phyloP scores from a whole-genome alignment of 2,329 filamentous ascomycete species.

The Furcasterigmium sp. region DNA sequence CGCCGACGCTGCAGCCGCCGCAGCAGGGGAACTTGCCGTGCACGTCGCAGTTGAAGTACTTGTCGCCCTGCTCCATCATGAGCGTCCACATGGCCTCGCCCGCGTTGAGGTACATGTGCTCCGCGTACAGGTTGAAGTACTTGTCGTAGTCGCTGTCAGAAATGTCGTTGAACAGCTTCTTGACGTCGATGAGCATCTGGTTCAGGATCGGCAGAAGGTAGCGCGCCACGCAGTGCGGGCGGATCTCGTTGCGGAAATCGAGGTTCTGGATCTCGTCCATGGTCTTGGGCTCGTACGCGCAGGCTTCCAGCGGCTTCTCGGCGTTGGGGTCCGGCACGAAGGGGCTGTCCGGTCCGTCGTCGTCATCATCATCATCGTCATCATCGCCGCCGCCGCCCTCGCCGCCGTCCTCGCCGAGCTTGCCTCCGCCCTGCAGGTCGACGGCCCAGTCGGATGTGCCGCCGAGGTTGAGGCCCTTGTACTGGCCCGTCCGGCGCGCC shows the following conservation, averaged over 20 bases:
- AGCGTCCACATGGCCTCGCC: neutral
- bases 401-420: neutral
- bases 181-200: slow-evolving; percentile 1
- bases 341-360: neutral
- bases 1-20: neutral
- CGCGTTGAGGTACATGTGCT: slow-evolving; percentile 3
- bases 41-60: slow-evolving; percentile 6
- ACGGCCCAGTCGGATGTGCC: slow-evolving; percentile 24
- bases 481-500: slow-evolving; percentile 12
- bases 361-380: neutral
- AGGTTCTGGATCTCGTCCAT: slow-evolving; percentile 7
- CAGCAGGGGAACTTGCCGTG: slow-evolving; percentile 3
- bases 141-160: slow-evolving; percentile 4
- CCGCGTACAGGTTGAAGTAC: slow-evolving; percentile 7
- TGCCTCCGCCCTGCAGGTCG: slow-evolving; percentile 9
- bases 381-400: neutral
- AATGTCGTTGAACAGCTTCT: slow-evolving; percentile 5
- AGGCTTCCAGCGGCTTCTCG: slow-evolving; percentile 1
- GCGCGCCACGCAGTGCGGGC: slow-evolving; percentile 4
- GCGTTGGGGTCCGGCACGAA: slow-evolving; percentile 4
- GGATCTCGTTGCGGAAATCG: slow-evolving; percentile 4
- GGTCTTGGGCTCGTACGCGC: slow-evolving; percentile 1
- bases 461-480: slow-evolving; percentile 19
- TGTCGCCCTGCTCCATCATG: slow-evolving; percentile 3
- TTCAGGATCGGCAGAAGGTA: slow-evolving; percentile 5